These are phyloP conservation scores for Cutaneotrichosporon curvatum DNA, from an alignment of 1,284 basidiomycete species.

Conservation along the genomic window DNA sequence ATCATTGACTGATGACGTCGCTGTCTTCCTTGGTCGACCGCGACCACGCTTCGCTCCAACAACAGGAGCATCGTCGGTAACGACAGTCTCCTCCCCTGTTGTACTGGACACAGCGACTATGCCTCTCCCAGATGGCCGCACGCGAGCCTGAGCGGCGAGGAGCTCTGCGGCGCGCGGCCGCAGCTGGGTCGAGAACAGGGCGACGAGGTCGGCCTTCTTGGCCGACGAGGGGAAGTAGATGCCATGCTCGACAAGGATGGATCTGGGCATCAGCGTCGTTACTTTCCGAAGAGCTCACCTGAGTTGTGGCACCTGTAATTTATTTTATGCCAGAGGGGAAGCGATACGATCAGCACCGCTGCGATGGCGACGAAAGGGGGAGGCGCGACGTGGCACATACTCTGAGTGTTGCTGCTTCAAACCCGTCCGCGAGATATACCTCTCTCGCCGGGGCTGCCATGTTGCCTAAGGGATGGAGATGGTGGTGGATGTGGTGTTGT, in stretches of 20 bases:
- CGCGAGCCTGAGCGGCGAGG: slow-evolving; percentile 24
- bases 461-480: not conserved
- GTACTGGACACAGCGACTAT: slow-evolving; percentile 32
- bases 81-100: slow-evolving; percentile 15
- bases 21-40: slow-evolving; percentile 19
- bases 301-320: slow-evolving; percentile 43
- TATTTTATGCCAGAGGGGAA: not conserved
- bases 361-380: not conserved
- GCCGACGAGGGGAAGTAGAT: slow-evolving; percentile 67
- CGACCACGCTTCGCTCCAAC: slow-evolving; percentile 21
- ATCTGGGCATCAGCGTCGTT: slow-evolving; percentile 4
- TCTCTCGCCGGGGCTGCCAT: slow-evolving; percentile 39
- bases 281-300: slow-evolving; percentile 21
- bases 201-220: slow-evolving; percentile 78
- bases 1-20: slow-evolving; percentile 2
- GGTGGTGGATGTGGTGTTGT: not conserved
- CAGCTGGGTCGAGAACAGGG: slow-evolving; percentile 70
- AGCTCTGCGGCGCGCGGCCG: slow-evolving; percentile 55
- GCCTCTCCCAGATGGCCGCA: slow-evolving; percentile 38
- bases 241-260: slow-evolving; percentile 56
- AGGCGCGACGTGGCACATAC: slow-evolving; percentile 19
- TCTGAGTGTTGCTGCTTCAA: slow-evolving; percentile 67
- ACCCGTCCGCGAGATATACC: slow-evolving; percentile 70
- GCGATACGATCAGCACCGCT: not conserved
- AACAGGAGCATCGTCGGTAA: not conserved